Percentiles rank a stretch among this genome's conserved stretches.
These are phyloP conservation scores for Pyracantha coccinea DNA, from an alignment of 331 rosid genomes.

Conservation along the genomic window DNA sequence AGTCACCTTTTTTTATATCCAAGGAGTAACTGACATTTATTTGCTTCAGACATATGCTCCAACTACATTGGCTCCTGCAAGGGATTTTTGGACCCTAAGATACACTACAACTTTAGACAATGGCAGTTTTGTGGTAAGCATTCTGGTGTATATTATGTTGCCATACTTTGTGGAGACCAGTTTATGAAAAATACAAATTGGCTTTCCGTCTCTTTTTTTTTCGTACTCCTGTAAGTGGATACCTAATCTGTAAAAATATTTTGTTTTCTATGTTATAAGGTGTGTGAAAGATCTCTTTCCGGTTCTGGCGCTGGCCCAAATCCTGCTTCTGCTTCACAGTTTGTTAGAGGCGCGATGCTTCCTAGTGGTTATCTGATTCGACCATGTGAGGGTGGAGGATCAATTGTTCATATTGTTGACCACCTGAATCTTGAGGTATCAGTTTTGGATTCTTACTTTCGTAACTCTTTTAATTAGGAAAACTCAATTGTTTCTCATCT, in stretches of 20 bases:
- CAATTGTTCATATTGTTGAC: conserved; percentile 92
- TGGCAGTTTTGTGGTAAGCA: conserved; percentile 88
- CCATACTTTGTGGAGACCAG: neutral
- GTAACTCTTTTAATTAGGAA: neutral
- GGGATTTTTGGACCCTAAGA: conserved; percentile 98
- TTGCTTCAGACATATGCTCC: conserved; percentile 78
- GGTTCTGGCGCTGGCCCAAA: conserved; percentile 87
- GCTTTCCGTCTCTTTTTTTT: neutral
- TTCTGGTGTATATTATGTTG: neutral
- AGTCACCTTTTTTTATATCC: neutral
- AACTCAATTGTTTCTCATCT: conserved; percentile 6
- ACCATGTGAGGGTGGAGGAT: conserved; percentile 97
- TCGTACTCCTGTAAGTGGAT: neutral
- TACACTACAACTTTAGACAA: conserved; percentile 77
- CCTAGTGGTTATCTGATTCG: conserved; percentile 95
- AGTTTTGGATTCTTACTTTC: neutral
- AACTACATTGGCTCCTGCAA: conserved; percentile 87
- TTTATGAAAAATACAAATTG: neutral
- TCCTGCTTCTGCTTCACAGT: conserved; percentile 69
- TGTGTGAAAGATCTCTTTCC: conserved; percentile 95
- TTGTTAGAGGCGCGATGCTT: conserved; percentile 83
- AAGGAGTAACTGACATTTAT: conserved; percentile 8
- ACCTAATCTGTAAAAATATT: neutral
- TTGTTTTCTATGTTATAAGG: conserved; percentile 29
- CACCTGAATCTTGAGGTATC: conserved; percentile 89